Evolutionary conservation across 257 asterid genomes (phyloP).

Genomic region (Linderniella brevidens): DNA sequence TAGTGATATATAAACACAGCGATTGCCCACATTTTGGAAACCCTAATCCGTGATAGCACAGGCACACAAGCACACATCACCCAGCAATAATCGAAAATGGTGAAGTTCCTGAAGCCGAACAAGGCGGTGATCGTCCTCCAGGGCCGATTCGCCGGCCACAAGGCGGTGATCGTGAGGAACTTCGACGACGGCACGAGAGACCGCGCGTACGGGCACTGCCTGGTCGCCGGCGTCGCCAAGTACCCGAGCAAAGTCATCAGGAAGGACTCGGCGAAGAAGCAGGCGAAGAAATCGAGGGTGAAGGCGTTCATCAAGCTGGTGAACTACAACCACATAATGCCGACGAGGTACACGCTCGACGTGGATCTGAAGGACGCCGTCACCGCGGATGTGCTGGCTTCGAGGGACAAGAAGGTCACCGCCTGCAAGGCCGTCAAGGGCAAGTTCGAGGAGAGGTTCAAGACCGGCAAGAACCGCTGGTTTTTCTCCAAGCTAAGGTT

Average conservation of each 20-base stretch:
- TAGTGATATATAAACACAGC: no score
- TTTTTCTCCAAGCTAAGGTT: slow-evolving; percentile 29
- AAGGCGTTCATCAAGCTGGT: slow-evolving; percentile 24
- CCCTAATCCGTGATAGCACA: no score
- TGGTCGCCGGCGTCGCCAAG: slow-evolving; percentile 23
- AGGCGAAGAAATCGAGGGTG: slow-evolving; percentile 31
- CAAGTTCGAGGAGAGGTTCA: slow-evolving; percentile 26
- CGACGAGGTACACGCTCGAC: slow-evolving; percentile 31
- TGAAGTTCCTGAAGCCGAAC: slow-evolving; percentile 29
- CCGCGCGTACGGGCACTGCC: slow-evolving; percentile 26
- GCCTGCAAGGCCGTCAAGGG: slow-evolving; percentile 23
- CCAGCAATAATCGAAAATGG: slow-evolving; percentile 17
- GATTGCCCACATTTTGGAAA: no score
- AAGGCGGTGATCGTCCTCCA: slow-evolving; percentile 23
- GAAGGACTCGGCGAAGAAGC: slow-evolving; percentile 32
- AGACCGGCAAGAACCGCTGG: slow-evolving; percentile 32
- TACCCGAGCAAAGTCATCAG: slow-evolving; percentile 30
- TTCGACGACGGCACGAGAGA: slow-evolving; percentile 33
- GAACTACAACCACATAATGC: slow-evolving; percentile 28
- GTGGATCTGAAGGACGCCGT: slow-evolving; percentile 27
- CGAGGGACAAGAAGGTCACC: slow-evolving; percentile 24
- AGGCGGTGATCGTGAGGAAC: slow-evolving; percentile 14
- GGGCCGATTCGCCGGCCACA: slow-evolving; percentile 23
- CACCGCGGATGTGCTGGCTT: slow-evolving; percentile 10
- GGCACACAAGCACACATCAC: no score